Percentiles rank a stretch among this genome's conserved stretches.
These are phyloP conservation scores for Globisporangium perplexum DNA, from an alignment of 352 stramenopile species.

Conservation along the genomic window DNA sequence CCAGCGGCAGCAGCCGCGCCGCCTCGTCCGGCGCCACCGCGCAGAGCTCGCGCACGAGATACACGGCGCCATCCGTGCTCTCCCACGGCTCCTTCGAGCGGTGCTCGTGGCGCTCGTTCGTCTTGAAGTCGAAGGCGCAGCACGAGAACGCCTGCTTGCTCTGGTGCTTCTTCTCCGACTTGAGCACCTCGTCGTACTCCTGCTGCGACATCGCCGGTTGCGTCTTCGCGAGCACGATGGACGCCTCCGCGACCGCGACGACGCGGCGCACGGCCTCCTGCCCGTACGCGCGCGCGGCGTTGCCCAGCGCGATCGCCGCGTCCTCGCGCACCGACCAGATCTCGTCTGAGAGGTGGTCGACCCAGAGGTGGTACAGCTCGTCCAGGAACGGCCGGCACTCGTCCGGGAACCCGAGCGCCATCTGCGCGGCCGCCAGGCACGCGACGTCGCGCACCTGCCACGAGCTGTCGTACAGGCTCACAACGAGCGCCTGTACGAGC, in stretches of 20 bases:
- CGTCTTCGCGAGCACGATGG: slow-evolving; percentile 81
- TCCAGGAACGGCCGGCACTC: slow-evolving; percentile 87
- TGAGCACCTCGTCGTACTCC: slow-evolving; percentile 90
- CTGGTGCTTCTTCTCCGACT: slow-evolving; percentile 89
- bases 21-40: slow-evolving; percentile 44
- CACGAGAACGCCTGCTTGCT: slow-evolving; percentile 94
- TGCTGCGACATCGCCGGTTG: slow-evolving; percentile 91
- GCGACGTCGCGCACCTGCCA: slow-evolving; percentile 96
- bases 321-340: slow-evolving; percentile 98
- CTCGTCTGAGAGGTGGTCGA: slow-evolving; percentile 94
- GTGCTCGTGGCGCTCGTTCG: slow-evolving; percentile 81
- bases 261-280: slow-evolving; percentile 76
- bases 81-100: slow-evolving; percentile 93
- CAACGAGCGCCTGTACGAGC: slow-evolving; percentile 85
- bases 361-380: slow-evolving; percentile 88
- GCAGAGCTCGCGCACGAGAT: slow-evolving; percentile 93
- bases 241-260: slow-evolving; percentile 53
- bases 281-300: slow-evolving; percentile 91
- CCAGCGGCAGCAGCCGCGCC: slow-evolving; percentile 39
- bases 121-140: slow-evolving; percentile 93
- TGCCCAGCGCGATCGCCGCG: slow-evolving; percentile 91
- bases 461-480: slow-evolving; percentile 95
- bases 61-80: slow-evolving; percentile 93
- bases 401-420: slow-evolving; percentile 77
- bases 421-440: slow-evolving; percentile 85